These are phyloP conservation scores for Beauveria varroae DNA, from an alignment of 2,329 filamentous ascomycete genomes.

Conservation along the genomic window DNA sequence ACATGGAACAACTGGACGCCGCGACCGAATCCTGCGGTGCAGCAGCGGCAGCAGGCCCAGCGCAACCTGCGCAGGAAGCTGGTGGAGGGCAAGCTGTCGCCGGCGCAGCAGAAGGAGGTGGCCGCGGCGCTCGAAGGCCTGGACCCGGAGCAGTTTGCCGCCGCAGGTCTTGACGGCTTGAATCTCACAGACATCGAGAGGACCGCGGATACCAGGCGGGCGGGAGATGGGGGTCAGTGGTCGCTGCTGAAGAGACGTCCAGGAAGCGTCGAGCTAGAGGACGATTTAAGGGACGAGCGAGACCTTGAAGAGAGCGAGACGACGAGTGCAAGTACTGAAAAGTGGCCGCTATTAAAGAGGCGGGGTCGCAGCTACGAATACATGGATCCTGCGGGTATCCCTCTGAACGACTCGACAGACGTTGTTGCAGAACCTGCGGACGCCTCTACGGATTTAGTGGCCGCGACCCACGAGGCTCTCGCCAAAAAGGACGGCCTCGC, in stretches of 20 bases:
- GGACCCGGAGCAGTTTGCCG: neutral
- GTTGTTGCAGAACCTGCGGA: neutral
- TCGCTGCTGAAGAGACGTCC: neutral
- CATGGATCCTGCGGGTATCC: neutral
- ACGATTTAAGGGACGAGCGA: neutral
- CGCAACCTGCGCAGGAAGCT: neutral
- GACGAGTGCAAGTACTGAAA: neutral
- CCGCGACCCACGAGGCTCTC: neutral
- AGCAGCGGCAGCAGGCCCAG: neutral
- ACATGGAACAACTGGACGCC: too few species aligned
- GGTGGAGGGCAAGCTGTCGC: neutral
- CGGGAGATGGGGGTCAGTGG: neutral
- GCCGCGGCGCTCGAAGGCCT: neutral
- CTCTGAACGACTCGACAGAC: neutral
- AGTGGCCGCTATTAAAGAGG: slow-evolving; percentile 10
- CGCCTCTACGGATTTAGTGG: neutral
- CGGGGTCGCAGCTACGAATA: neutral
- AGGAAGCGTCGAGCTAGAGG: neutral
- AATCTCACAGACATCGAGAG: neutral
- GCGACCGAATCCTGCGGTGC: neutral
- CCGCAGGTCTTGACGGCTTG: too few species aligned
- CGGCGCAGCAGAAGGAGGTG: neutral
- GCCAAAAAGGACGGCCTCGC: neutral
- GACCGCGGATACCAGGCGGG: neutral
- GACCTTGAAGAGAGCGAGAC: too few species aligned